These are phyloP conservation scores for Cenococcum geophilum DNA, from an alignment of 495 filamentous ascomycete genomes.

Conservation along the genomic window DNA sequence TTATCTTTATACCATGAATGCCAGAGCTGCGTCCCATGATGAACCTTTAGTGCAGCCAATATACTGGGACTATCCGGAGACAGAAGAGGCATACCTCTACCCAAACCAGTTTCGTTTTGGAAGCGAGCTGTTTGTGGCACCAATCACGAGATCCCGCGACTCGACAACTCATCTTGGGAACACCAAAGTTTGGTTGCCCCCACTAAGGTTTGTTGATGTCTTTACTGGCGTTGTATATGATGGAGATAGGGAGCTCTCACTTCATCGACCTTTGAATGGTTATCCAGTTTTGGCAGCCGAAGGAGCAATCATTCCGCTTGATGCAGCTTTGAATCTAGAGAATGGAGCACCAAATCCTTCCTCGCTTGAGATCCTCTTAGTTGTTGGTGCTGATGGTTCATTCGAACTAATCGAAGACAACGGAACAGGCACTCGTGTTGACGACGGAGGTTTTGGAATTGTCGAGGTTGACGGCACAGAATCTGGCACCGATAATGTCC, in stretches of 20 bases:
- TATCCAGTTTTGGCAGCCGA: constrained; percentile 50
- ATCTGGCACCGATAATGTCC: constrained; percentile 14
- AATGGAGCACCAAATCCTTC: constrained; percentile 44
- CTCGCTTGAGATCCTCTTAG: constrained; percentile 44
- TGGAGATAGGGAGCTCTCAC: constrained; percentile 43
- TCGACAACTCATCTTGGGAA: constrained; percentile 36
- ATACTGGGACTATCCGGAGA: constrained; percentile 52
- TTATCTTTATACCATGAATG: constrained; percentile 54
- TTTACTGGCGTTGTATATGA: constrained; percentile 49
- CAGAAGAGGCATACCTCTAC: constrained; percentile 45
- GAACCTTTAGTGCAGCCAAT: constrained; percentile 52
- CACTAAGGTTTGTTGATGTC: constrained; percentile 47
- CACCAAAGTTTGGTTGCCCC: constrained; percentile 49
- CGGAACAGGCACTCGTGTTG: constrained; percentile 23
- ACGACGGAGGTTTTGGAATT: constrained; percentile 26
- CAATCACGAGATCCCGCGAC: constrained; percentile 46
- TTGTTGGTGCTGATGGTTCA: constrained; percentile 47
- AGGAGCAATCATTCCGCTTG: constrained; percentile 51
- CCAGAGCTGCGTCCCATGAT: constrained; percentile 38
- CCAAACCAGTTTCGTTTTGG: constrained; percentile 53
- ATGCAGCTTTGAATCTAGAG: constrained; percentile 32
- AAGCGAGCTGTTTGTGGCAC: constrained; percentile 47
- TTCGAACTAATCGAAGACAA: constrained; percentile 44
- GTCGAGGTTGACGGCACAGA: constrained; percentile 23
- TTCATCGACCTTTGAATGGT: constrained; percentile 42